Conservation (phyloP, 2,329 filamentous ascomycete genomes). For the Scolecobasidium constrictum region DNA sequence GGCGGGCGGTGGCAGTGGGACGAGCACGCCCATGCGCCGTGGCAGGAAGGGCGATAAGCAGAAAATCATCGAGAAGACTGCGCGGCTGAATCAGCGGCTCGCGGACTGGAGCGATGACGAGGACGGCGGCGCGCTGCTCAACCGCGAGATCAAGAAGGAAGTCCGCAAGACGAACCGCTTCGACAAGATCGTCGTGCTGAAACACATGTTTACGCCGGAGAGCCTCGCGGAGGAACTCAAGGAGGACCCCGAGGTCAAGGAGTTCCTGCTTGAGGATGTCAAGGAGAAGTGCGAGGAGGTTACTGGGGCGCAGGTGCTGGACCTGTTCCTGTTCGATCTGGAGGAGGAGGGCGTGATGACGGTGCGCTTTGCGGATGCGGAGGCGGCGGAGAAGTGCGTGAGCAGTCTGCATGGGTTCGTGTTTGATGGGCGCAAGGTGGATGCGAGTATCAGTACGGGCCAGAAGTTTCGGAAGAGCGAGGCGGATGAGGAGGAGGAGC, state of each 20-base stretch:
- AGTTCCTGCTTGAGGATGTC: conserved; percentile 93
- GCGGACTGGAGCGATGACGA: conserved; percentile 95
- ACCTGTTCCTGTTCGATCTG: conserved; percentile 80
- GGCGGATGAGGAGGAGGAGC: conserved; percentile 38
- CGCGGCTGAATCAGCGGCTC: conserved; percentile 79
- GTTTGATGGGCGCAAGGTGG: conserved; percentile 62
- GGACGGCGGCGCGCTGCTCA: conserved; percentile 24
- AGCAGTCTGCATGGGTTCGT: conserved; percentile 61
- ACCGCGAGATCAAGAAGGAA: neutral
- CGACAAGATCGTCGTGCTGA: conserved; percentile 77
- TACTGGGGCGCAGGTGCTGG: conserved; percentile 69
- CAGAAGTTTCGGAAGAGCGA: conserved; percentile 59
- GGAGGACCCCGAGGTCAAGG: conserved; percentile 68
- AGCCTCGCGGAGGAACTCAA: conserved; percentile 10
- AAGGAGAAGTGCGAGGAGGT: conserved; percentile 80
- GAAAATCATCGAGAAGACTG: conserved; percentile 79
- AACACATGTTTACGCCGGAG: conserved; percentile 78
- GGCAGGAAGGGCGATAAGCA: conserved; percentile 44
- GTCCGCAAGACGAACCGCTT: conserved; percentile 48
- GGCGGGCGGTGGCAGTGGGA: conserved; percentile 33
- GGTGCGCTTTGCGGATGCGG: conserved; percentile 65
- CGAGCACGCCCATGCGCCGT: conserved; percentile 34
- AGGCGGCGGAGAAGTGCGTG: conserved; percentile 64
- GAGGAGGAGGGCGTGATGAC: conserved; percentile 78
- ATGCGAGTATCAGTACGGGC: conserved; percentile 61